Evolutionary conservation across 2,329 filamentous ascomycete species (phyloP), one percentile per base, ranked within the genome.

Genomic region (Alternaria arbusti): DNA sequence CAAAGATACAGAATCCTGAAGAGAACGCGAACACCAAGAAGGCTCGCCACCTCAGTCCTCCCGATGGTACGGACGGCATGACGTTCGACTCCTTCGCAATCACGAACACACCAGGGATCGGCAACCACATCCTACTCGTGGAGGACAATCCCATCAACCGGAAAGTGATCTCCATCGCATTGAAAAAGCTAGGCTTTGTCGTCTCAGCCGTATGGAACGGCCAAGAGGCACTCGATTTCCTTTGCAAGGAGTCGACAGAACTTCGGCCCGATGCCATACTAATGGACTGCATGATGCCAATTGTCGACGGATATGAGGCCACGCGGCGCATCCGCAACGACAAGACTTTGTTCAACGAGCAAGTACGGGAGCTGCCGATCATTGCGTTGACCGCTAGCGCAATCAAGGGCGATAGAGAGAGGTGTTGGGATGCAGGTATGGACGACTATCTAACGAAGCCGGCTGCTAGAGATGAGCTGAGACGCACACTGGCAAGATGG

Each of bases 351-450:
- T 64, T 67, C 17, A 56, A 62, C n/a, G 87, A 62, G 12, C 44
- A 59, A 7, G 59, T 56, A 13, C 47, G 57, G 11, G 23, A 89
- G 8, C 88, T 91, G 17, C 94, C 95, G 1, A 94, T 97, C 71
- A 91, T 97, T 61, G 95, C 95, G 52, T 97, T 98, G 93, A 97
- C 95, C 2, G 65, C 62, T 6, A 66, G 61, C 47, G 58, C 58
- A 9, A 57, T 62, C 20, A 54, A 66, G 43, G 51, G 54, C n/a
- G 60, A 63, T 22, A 51, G 50, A 40, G 57, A 56, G 20, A 60
- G 36, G 22, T 64, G 60, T 43, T 50, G 32, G 40, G 59, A 60
- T 13, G 60, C 51, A 12, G 40, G 57, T 5, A 57, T 61, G 52
- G 54, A 59, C 32, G 61, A 63, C 46, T 52, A 59, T 54, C 25